Base-by-base conservation (phyloP, 2,329 filamentous ascomycete species). In the Cryphonectria naterciae region DNA sequence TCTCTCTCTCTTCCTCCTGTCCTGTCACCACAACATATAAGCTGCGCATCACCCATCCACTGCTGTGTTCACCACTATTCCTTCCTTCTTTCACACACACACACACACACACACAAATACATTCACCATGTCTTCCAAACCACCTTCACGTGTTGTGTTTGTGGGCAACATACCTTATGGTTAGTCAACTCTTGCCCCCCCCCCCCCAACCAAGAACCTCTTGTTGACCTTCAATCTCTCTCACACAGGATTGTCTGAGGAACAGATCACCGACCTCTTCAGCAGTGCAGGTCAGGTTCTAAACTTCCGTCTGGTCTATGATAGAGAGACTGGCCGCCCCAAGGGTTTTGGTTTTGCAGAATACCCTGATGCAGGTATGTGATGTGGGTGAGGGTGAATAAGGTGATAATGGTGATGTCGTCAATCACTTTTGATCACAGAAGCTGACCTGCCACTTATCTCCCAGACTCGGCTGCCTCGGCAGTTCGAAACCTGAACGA, bases 341-440 rank as follows among this genome's bases (percentile, higher is more conserved):
- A 98, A 98, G 81, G 96, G 96, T 25, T 99, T 97, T 80, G 96
- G 96, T 49, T 99, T 98, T 77, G 93, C 95, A 77, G 95, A 98
- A 80, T 99, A 97, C 79, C 92, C 94, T 69, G 96, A 98, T 78
- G 91, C 93, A 72, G 95, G 97, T 88, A 87, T 49, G 80, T 65
- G 13, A 8, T 49, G 32, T 49, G 32, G 32, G 32, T 32, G 32
- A 32, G 32, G 32, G 32, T 32, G 32, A 32, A 32, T 3, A 32
- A 32, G 46, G 19, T 49, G 43, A 22, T 22, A 7, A 6, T 8
- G 22, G 10, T 49, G 46, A 2, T 49, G 5, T n/a, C 17, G 0
- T 7, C 17, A 41, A 60, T n/a, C 37, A 39, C 37, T 13, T 11
- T 39, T 39, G 8, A 13, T 13, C 32, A 39, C 56, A 61, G 37